Evolutionary conservation across 2,329 filamentous ascomycete genomes (phyloP), one percentile per base, ranked within the genome.

Genomic region (Xylariaceae sp.): DNA sequence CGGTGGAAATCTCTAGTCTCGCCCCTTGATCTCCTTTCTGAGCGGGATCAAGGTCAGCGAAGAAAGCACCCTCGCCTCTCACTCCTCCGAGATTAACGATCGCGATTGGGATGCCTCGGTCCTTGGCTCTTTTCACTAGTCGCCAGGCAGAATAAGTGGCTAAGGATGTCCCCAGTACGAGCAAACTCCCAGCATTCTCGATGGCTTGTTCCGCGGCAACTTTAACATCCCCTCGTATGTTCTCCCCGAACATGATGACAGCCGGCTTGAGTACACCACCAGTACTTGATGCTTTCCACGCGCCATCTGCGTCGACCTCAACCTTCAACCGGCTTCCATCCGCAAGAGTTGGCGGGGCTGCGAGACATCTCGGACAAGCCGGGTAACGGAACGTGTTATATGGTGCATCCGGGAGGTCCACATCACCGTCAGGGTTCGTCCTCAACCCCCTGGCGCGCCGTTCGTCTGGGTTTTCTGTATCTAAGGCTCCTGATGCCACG

Each of bases 111-210:
- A 96, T 93, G 0, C 87, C 87, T 60, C 87, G 82, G 65, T 95
- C 90, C 65, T 89, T 88, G 26, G 93, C 95, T 56, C 88, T 80
- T 76, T 92, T 93, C 1, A 89, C 91, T 52, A 99, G 74, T 55
- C 93, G 81, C 92, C 92, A 99, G 0, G 95, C 95, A 10, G 92
- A 96, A 72, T 96, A 98, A 0, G 95, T 98, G 5, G 95, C 95
- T 46, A 98, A 81, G 59, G 91, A 96, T 37, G 91, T 97, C 3
- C 93, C 95, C 16, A 98, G 73, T 7, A 98, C 83, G 20, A 98
- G 78, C 37, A 98, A 74, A 56, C 85, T 84, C 5, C 86, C 86
- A 1, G 91, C 89, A 23, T 82, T 81, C 67, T 97, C 90, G 48
- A 98, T 85, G 12, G 89, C 89, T 23, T 85, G 76, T 69, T 98